These are phyloP conservation scores for Polyplosphaeria fusca DNA, from an alignment of 495 filamentous ascomycete species.

Conservation along the genomic window DNA sequence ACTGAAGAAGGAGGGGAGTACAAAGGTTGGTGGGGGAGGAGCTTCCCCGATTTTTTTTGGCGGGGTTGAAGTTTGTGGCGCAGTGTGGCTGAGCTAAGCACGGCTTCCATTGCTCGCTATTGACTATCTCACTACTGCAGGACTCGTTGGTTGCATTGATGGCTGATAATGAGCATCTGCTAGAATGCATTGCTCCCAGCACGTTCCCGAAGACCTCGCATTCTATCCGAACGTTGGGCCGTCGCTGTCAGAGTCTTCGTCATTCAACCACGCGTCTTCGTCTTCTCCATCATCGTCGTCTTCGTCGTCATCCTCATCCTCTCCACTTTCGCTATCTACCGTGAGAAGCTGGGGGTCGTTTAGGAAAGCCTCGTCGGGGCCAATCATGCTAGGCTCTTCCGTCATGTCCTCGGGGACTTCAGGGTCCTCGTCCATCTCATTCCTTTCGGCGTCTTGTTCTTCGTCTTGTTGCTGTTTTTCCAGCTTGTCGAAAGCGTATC, in stretches of 20 bases:
- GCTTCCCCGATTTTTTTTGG: background rate
- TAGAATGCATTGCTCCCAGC: too few species aligned
- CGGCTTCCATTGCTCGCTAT: too few species aligned
- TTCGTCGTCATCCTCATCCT: constrained; percentile 7
- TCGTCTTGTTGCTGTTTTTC: background rate
- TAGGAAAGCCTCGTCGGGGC: too few species aligned
- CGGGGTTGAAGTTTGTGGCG: background rate
- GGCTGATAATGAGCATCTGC: too few species aligned
- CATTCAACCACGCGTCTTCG: background rate
- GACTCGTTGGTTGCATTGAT: too few species aligned
- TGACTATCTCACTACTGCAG: too few species aligned
- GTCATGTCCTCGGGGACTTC: constrained; percentile 19
- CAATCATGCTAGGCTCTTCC: constrained; percentile 12
- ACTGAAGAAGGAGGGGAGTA: background rate
- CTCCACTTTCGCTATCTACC: background rate
- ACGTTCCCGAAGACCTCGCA: too few species aligned
- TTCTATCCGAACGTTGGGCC: too few species aligned
- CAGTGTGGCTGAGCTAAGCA: too few species aligned
- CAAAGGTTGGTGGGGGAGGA: background rate
- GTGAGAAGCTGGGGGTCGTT: too few species aligned
- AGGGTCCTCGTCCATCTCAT: background rate
- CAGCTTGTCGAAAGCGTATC: constrained; percentile 23
- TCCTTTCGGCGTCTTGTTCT: constrained; percentile 4
- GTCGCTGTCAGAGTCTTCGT: background rate
- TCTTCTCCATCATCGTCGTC: constrained; percentile 12